phyloP scores from a whole-genome alignment of 2,329 filamentous ascomycete species.

The Ophiocordyceps australis region DNA sequence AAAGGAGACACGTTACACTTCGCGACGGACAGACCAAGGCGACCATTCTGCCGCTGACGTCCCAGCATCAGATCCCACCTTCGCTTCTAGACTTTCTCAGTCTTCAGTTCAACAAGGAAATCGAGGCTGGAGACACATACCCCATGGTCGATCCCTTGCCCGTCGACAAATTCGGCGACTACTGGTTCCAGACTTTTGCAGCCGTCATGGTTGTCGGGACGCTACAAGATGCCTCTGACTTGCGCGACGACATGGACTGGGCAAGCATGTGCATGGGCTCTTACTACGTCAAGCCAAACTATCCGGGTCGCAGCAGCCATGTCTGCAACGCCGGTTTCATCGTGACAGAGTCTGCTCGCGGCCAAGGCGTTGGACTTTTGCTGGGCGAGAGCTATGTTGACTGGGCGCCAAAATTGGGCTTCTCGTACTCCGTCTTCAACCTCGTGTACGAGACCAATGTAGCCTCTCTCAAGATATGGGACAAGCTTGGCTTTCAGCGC shows the following conservation, averaged over 20 bases:
- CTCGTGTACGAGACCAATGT: conserved; percentile 89
- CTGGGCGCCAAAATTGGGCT: conserved; percentile 65
- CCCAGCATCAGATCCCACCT: conserved; percentile 51
- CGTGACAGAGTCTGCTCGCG: conserved; percentile 53
- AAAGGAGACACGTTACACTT: conserved; percentile 59
- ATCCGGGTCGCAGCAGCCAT: conserved; percentile 77
- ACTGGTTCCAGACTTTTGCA: conserved; percentile 86
- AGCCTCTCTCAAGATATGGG: conserved; percentile 78
- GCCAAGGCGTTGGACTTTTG: conserved; percentile 54
- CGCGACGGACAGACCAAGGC: conserved; percentile 70
- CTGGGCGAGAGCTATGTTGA: conserved; percentile 65
- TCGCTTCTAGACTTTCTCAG: conserved; percentile 61
- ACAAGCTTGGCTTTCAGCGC: conserved; percentile 78
- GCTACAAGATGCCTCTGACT: conserved; percentile 36
- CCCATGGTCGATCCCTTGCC: conserved; percentile 67
- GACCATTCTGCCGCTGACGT: conserved; percentile 67
- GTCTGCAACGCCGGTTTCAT: conserved; percentile 74
- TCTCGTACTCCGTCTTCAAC: conserved; percentile 86
- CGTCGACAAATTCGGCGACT: conserved; percentile 53
- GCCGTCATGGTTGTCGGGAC: conserved; percentile 78
- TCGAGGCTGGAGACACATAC: conserved; percentile 82
- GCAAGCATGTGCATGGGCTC: conserved; percentile 66
- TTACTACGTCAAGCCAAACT: conserved; percentile 91
- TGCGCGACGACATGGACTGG: conserved; percentile 51
- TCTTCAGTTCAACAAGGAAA: conserved; percentile 75